Conservation (phyloP, 805 yeast species). For the Wickerhamiella dianesei region DNA sequence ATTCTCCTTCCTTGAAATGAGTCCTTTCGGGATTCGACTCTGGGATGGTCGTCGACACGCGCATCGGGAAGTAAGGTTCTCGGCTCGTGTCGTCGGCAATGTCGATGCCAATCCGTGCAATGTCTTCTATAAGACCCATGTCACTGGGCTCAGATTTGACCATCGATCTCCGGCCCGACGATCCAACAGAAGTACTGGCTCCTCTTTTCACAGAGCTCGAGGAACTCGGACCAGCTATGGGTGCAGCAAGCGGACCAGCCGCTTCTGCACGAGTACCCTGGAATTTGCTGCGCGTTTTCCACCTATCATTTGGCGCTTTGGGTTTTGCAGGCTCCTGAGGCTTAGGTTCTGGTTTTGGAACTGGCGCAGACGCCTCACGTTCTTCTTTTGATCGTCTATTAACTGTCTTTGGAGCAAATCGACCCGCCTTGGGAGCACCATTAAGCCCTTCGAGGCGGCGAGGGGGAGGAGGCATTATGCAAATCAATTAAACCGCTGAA, state of each 20-base stretch:
- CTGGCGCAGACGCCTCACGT: slow-evolving; percentile 64
- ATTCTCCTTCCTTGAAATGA: slow-evolving; percentile 18
- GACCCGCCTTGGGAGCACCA: slow-evolving; percentile 11
- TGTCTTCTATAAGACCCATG: slow-evolving; percentile 4
- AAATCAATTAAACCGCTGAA: too few relatives aligned
- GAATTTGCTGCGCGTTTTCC: slow-evolving; percentile 10
- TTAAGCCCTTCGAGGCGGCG: slow-evolving; percentile 4
- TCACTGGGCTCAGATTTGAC: not conserved
- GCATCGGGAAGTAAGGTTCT: slow-evolving; percentile 14
- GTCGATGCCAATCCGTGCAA: slow-evolving; percentile 12
- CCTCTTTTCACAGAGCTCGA: not conserved
- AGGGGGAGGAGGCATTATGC: not conserved
- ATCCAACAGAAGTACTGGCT: not conserved
- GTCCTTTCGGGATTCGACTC: slow-evolving; percentile 5
- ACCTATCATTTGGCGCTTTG: slow-evolving; percentile 6
- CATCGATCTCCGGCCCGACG: not conserved
- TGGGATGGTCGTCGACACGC: slow-evolving; percentile 10
- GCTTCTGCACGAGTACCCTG: slow-evolving; percentile 21
- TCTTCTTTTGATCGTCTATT: slow-evolving; percentile 76
- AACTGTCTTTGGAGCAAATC: slow-evolving; percentile 75
- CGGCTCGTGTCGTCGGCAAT: slow-evolving; percentile 7
- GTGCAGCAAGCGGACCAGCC: slow-evolving; percentile 27
- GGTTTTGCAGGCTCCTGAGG: slow-evolving; percentile 3
- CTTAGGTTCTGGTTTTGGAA: slow-evolving; percentile 23
- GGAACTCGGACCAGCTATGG: slow-evolving; percentile 12